These are phyloP conservation scores for Gentiana macrophylla DNA, from an alignment of 257 asterid species.

Conservation along the genomic window DNA sequence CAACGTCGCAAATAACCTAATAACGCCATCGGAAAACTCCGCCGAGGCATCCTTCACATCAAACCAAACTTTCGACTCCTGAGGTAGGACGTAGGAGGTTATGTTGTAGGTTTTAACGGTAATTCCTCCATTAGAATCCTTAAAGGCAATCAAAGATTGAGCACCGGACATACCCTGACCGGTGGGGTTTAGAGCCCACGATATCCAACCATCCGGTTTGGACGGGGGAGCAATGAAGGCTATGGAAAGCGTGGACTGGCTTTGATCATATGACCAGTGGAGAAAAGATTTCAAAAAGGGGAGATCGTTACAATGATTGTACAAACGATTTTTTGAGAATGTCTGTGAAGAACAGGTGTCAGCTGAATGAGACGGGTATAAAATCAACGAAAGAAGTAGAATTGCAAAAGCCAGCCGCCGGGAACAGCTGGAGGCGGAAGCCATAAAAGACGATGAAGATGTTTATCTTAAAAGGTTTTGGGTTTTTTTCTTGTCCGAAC, in stretches of 20 bases:
- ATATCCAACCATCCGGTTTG: constrained; percentile 52
- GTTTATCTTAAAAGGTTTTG: background rate
- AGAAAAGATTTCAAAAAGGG: constrained; percentile 48
- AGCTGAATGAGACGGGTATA: constrained; percentile 37
- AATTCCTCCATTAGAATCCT: constrained; percentile 32
- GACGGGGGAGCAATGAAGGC: constrained; percentile 63
- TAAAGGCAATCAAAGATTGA: constrained; percentile 44
- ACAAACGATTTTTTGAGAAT: constrained; percentile 39
- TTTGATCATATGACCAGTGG: constrained; percentile 45
- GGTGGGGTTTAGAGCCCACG: constrained; percentile 71
- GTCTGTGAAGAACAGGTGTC: constrained; percentile 43
- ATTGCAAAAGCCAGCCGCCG: constrained; percentile 14
- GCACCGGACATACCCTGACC: constrained; percentile 49
- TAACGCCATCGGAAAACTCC: constrained; percentile 27
- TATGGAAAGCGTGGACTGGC: constrained; percentile 35
- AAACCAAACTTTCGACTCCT: constrained; percentile 32
- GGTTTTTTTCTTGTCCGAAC: background rate
- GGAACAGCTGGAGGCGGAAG: constrained; percentile 12
- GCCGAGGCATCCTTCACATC: constrained; percentile 31
- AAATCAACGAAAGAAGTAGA: constrained; percentile 3
- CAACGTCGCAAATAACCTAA: constrained; percentile 44
- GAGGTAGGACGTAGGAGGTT: constrained; percentile 21
- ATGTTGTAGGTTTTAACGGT: constrained; percentile 44
- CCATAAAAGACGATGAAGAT: constrained; percentile 24
- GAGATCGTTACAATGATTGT: constrained; percentile 58